These are phyloP conservation scores for Candida vaughaniae DNA, from an alignment of 805 yeast species.

Conservation along the genomic window DNA sequence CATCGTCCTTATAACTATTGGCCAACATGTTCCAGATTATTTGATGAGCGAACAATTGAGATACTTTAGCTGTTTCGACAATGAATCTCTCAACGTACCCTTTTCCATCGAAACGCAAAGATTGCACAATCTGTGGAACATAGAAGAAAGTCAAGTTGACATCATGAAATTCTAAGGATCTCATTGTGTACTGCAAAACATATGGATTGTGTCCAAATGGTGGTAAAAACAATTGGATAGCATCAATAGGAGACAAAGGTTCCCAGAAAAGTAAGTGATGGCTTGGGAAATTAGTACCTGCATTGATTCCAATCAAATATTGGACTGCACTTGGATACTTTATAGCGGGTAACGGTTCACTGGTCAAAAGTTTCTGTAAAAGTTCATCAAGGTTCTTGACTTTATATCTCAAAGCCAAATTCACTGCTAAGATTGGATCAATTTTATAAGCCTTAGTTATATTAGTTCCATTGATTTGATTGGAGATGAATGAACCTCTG, in stretches of 20 bases:
- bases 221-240: constrained; percentile 81
- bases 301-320: constrained; percentile 45
- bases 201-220: constrained; percentile 64
- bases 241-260: constrained; percentile 76
- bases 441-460: constrained; percentile 59
- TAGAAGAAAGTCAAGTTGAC: constrained; percentile 89
- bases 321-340: constrained; percentile 58
- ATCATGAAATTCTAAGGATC: constrained; percentile 85
- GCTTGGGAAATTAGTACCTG: constrained; percentile 35
- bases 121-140: constrained; percentile 97
- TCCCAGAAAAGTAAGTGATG: constrained; percentile 63
- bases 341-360: constrained; percentile 60
- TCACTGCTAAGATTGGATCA: constrained; percentile 72
- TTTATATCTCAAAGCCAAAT: constrained; percentile 61
- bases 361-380: constrained; percentile 45
- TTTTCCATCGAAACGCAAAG: constrained; percentile 72
- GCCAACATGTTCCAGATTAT: constrained; percentile 98
- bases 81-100: constrained; percentile 90
- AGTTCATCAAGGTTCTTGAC: constrained; percentile 37
- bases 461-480: constrained; percentile 37
- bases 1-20: constrained; percentile 87
- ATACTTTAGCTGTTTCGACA: constrained; percentile 86
- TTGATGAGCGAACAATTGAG: constrained; percentile 93
- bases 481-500: constrained; percentile 33
- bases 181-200: constrained; percentile 82